Conservation (phyloP, 805 yeast genomes). For the Starmerella powellii region DNA sequence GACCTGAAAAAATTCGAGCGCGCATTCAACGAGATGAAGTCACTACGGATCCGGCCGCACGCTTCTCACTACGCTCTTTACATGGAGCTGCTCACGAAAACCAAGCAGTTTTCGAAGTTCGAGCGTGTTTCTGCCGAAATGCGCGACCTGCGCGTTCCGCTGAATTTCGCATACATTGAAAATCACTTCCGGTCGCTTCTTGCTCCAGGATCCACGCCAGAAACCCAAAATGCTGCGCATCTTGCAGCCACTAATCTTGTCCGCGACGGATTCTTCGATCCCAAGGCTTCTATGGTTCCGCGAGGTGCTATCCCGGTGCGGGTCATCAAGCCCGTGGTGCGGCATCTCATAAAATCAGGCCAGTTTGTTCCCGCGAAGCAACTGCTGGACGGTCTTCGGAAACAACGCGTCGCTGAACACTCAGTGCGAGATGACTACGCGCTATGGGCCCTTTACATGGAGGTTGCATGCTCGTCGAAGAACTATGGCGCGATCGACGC, state of each 20-base stretch:
- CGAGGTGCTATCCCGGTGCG: conserved; percentile 23
- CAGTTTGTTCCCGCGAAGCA: conserved; percentile 17
- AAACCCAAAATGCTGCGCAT: conserved; percentile 8
- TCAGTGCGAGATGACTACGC: conserved; percentile 4
- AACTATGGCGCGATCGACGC: conserved; percentile 1
- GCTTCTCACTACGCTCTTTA: conserved; percentile 24
- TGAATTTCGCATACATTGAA: conserved; percentile 21
- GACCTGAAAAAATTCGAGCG: conserved; percentile 31
- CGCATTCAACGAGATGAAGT: conserved; percentile 24
- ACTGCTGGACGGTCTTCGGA: conserved; percentile 17
- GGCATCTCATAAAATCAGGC: conserved; percentile 15
- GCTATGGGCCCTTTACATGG: conserved; percentile 18
- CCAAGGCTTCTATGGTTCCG: conserved; percentile 22
- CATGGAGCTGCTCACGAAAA: conserved; percentile 16
- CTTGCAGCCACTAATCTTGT: conserved; percentile 12
- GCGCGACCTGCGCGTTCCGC: conserved; percentile 15
- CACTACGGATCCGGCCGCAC: conserved; percentile 6
- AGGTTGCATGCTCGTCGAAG: conserved; percentile 7
- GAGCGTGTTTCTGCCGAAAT: conserved; percentile 14
- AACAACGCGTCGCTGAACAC: conserved; percentile 1
- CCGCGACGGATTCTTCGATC: conserved; percentile 22
- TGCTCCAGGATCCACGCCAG: conserved; percentile 10
- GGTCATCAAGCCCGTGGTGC: conserved; percentile 22
- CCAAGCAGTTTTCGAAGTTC: conserved; percentile 13
- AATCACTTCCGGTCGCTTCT: conserved; percentile 21